Evolutionary conservation across 208 protist species (phyloP), one percentile per base, ranked within the genome.

Genomic region (Herpetomonas muscarum): DNA sequence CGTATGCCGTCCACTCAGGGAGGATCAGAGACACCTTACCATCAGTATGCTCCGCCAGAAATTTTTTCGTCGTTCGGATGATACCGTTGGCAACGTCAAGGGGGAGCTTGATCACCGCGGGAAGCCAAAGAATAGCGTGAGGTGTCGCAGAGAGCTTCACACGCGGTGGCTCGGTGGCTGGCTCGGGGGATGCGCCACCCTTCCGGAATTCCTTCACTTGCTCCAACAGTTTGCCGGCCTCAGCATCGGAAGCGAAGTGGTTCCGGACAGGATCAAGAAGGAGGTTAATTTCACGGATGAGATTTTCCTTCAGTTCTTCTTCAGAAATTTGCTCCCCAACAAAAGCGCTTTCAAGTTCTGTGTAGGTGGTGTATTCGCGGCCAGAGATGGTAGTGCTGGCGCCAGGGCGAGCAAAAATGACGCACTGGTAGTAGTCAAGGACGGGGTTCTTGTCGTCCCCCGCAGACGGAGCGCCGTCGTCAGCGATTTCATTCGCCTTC

Each of bases 361-460:
- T 72, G 64, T 94, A 96, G 26, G 80, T 79, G 26, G 78, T 59
- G 49, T 93, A 94, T 29, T 70, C 64, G 3, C 28, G 49, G 21
- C 86, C 81, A 49, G 57, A 51, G 25, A 97, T 67, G 1, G 52
- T 67, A 1, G 86, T 65, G 1, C 32, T 52, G 0, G 57, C 65
- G 0, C 69, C 86, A 0, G 87, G 69, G 34, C 63, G 59, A 59
- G 85, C 55, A 54, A 98, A 96, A 29, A 98, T 64, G 45, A 98
- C 79, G 58, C 92, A 85, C 67, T 94, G 75, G 31, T 96, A 77
- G 68, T 98, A 98, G 67, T 99, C 97, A 13, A 98, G 70, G 13
- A 97, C 77, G 15, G 97, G 97, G 73, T 99, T 98, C 61, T 90
- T 91, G 51, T 96, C 83, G 31, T 97, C 78, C 22, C 56, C 68